A percentile compares a stretch with the other conserved stretches of the same genome.
Evolutionary conservation across 345 rosid genomes (phyloP).

Genomic region (Excoecaria cochinchinensis): DNA sequence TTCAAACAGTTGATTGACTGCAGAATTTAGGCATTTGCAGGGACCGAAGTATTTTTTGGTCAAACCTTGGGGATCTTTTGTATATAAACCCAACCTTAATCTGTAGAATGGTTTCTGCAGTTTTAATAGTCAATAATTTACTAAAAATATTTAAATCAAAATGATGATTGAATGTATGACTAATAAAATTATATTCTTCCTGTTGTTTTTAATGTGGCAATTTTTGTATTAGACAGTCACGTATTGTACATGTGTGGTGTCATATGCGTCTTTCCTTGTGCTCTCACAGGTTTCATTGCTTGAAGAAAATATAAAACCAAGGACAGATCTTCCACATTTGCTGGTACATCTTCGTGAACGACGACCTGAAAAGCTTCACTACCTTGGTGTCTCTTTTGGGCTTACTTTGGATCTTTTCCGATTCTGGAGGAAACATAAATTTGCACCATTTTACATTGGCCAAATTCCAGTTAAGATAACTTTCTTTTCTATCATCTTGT

Average conservation of each 20-base stretch:
- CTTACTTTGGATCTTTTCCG: slow-evolving; percentile 92
- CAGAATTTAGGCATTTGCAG: background rate
- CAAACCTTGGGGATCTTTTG: background rate
- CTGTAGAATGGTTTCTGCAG: no score
- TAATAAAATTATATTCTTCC: background rate
- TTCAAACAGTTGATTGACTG: background rate
- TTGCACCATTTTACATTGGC: slow-evolving; percentile 88
- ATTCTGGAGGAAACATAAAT: slow-evolving; percentile 89
- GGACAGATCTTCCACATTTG: slow-evolving; percentile 79
- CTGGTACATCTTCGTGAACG: slow-evolving; percentile 76
- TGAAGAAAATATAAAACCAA: slow-evolving; percentile 81
- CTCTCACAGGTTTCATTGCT: slow-evolving; percentile 72
- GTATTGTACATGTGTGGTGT: background rate
- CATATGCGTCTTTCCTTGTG: background rate
- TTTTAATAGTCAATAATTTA: background rate
- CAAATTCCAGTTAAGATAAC: slow-evolving; percentile 78
- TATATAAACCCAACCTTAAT: background rate
- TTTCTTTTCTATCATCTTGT: slow-evolving; percentile 2
- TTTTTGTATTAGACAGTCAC: background rate
- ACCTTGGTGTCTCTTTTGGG: slow-evolving; percentile 95
- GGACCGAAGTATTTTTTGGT: background rate
- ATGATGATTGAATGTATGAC: background rate
- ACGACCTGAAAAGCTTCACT: slow-evolving; percentile 80
- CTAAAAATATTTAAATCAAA: background rate
- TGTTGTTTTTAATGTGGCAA: no score